phyloP scores from a whole-genome alignment of 257 asterid species.

The Primulina tabacum region DNA sequence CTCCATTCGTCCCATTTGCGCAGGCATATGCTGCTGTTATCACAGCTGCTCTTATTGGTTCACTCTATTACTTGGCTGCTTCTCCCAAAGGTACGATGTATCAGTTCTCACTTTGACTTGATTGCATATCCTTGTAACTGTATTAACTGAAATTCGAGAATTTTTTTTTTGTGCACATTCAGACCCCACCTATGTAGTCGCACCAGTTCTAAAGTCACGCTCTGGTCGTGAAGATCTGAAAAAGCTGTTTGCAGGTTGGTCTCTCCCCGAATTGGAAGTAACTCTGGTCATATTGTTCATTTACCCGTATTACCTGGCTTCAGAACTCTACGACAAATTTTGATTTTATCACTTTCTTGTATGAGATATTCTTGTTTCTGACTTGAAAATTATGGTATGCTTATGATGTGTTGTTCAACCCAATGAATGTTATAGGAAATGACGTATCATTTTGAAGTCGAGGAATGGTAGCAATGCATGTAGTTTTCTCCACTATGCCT shows the following conservation, averaged over 20 bases:
- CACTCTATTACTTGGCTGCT: constrained; percentile 80
- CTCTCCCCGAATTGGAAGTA: not conserved
- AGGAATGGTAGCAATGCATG: not conserved
- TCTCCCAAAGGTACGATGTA: constrained; percentile 71
- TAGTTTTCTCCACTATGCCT: not conserved
- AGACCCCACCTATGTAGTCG: constrained; percentile 86
- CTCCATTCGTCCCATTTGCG: constrained; percentile 95
- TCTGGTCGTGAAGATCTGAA: constrained; percentile 82
- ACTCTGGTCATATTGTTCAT: too few relatives aligned
- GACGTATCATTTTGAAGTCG: not conserved
- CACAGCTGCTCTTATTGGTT: constrained; percentile 91
- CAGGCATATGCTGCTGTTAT: constrained; percentile 93
- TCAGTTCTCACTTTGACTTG: not conserved
- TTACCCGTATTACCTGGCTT: too few relatives aligned
- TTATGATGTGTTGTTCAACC: not conserved
- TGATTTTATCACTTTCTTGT: not conserved
- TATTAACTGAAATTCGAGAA: not conserved
- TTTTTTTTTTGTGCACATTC: constrained; percentile 21
- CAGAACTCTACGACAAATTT: not conserved
- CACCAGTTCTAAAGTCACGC: constrained; percentile 73
- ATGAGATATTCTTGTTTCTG: not conserved
- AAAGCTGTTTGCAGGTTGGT: constrained; percentile 82
- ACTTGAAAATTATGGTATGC: too few relatives aligned
- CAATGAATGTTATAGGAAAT: not conserved
- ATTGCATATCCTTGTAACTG: not conserved